Evolutionary conservation across 805 yeast species (phyloP).

Genomic region (Candida taoyuanica): DNA sequence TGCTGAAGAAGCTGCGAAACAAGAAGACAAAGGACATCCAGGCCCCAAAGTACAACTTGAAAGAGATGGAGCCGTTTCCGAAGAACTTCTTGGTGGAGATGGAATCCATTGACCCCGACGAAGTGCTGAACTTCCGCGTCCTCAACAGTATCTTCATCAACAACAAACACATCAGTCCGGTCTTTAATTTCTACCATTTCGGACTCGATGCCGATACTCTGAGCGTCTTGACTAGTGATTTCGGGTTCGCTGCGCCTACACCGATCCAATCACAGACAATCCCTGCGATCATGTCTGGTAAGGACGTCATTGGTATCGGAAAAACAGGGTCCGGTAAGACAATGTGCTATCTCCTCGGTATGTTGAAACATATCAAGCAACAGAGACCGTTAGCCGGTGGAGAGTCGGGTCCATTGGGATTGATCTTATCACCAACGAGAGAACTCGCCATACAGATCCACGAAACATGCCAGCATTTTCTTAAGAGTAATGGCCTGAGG

Average conservation of each 20-base stretch:
- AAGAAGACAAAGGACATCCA: conserved; percentile 46
- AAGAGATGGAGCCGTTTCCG: conserved; percentile 48
- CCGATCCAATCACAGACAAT: conserved; percentile 88
- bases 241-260: conserved; percentile 63
- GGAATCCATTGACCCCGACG: conserved; percentile 43
- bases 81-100: conserved; percentile 58
- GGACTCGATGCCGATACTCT: conserved; percentile 64
- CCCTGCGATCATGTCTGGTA: conserved; percentile 86
- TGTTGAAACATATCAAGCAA: conserved; percentile 77
- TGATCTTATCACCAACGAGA: conserved; percentile 86
- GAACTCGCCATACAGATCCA: conserved; percentile 84
- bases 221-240: conserved; percentile 44
- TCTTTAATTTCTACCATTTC: conserved; percentile 72
- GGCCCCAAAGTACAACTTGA: conserved; percentile 31
- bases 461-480: conserved; percentile 58
- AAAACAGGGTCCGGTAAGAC: conserved; percentile 98
- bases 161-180: conserved; percentile 43
- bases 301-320: conserved; percentile 90
- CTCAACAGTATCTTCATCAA: conserved; percentile 41
- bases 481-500: conserved; percentile 42
- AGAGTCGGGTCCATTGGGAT: conserved; percentile 72
- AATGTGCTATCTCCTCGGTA: conserved; percentile 76
- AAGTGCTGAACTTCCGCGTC: conserved; percentile 61
- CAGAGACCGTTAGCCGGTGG: conserved; percentile 45
- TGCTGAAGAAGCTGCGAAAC: conserved; percentile 37